These are phyloP conservation scores for Bothriochloa decipiens DNA, from an alignment of 176 grass and related monocot genomes.

Conservation along the genomic window DNA sequence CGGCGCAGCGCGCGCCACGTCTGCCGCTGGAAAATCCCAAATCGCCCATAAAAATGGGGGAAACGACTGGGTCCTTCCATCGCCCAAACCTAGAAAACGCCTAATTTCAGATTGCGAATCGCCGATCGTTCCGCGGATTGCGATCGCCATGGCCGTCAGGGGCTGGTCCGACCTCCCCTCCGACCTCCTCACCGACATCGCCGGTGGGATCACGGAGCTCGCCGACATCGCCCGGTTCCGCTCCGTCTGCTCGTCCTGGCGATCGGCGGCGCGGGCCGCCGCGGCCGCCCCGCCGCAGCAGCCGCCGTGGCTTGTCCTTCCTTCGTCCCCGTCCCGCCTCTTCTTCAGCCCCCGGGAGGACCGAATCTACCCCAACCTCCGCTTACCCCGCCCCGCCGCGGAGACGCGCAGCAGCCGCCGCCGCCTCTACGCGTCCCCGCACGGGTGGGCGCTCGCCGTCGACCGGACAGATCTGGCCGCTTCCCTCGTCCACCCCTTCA, in stretches of 20 bases:
- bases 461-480: constrained; percentile 35
- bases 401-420: constrained; percentile 4
- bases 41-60: constrained; percentile 2
- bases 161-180: constrained; percentile 50
- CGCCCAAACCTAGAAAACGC: not conserved
- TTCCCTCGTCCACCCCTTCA: constrained; percentile 57
- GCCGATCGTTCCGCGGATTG: not conserved
- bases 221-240: constrained; percentile 61
- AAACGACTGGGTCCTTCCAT: not conserved
- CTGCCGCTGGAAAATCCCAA: not conserved
- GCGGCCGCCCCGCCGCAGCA: constrained; percentile 35
- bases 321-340: constrained; percentile 42
- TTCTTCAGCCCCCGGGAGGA: constrained; percentile 60
- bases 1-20: constrained; percentile 44
- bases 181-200: constrained; percentile 58
- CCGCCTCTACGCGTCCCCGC: constrained; percentile 52
- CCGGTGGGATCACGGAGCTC: constrained; percentile 45
- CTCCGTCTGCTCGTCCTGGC: constrained; percentile 64
- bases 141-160: constrained; percentile 35
- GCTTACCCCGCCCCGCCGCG: constrained; percentile 11
- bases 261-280: constrained; percentile 29
- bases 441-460: constrained; percentile 47
- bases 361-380: constrained; percentile 53
- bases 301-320: constrained; percentile 50
- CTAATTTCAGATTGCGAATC: not conserved